Conservation (phyloP, 2,329 filamentous ascomycete genomes). For the Fusarium tanahbumbuense region DNA sequence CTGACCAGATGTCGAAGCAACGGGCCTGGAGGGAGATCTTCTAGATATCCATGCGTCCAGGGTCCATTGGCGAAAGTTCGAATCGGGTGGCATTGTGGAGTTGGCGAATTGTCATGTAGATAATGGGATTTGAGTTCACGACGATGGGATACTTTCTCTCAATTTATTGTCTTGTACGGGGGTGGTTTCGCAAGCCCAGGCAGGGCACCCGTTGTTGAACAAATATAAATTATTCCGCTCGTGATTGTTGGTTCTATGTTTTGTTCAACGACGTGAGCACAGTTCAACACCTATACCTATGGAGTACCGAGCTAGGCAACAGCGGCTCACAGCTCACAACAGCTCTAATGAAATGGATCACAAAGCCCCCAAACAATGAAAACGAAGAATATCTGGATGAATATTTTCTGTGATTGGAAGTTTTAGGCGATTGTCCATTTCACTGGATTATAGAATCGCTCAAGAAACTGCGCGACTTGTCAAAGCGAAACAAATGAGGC, state of each 20-base stretch:
- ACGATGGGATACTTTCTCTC: background rate
- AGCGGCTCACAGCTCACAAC: background rate
- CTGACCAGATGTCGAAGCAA: conserved; percentile 16
- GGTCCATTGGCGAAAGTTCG: conserved; percentile 38
- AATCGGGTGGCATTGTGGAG: conserved; percentile 16
- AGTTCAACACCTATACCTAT: background rate
- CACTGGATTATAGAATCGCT: background rate
- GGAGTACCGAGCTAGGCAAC: background rate
- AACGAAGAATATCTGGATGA: background rate
- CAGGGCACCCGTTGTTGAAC: background rate
- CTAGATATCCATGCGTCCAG: conserved; percentile 46
- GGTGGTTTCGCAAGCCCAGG: background rate
- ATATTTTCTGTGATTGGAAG: background rate
- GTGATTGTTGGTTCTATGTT: background rate
- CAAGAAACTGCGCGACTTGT: background rate
- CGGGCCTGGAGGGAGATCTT: conserved; percentile 15
- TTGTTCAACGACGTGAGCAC: background rate
- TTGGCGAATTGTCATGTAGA: background rate
- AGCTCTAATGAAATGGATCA: background rate
- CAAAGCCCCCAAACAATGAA: background rate
- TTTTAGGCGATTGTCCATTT: background rate
- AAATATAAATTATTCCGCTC: background rate
- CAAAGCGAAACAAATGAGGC: background rate
- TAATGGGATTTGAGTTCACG: background rate
- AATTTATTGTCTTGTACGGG: background rate